Conservation (phyloP, 148 eudicot species). For the Dianthus caryophyllus region DNA sequence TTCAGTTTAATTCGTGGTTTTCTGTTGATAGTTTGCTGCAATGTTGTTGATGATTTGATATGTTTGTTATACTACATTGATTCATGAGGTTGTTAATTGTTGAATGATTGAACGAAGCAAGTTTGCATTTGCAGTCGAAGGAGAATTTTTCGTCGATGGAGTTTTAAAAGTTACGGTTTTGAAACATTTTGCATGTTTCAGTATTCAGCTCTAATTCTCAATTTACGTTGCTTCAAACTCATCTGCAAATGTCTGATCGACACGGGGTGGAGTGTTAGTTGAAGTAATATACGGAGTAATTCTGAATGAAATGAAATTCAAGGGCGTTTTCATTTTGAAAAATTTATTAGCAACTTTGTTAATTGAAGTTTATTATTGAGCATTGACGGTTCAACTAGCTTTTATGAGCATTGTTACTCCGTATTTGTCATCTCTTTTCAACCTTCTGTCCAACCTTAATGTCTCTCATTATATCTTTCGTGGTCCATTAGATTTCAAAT, state of each 20-base stretch:
- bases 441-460: too few species aligned
- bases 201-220: neutral
- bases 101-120: neutral
- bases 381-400: neutral
- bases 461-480: too few species aligned
- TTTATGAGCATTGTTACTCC: neutral
- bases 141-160: neutral
- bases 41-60: neutral
- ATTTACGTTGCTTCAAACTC: too few species aligned
- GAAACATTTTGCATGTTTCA: neutral
- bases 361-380: neutral
- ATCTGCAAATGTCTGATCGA: too few species aligned
- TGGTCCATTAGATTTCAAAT: too few species aligned
- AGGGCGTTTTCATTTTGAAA: neutral
- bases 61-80: neutral
- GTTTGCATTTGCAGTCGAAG: neutral
- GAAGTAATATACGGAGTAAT: too few species aligned
- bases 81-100: conserved; percentile 6
- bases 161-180: neutral
- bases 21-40: neutral
- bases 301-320: neutral
- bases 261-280: too few species aligned
- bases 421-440: too few species aligned
- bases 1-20: neutral
- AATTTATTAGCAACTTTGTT: neutral